Evolutionary conservation across 495 filamentous ascomycete species (phyloP).

Genomic region (Tuber brumale): DNA sequence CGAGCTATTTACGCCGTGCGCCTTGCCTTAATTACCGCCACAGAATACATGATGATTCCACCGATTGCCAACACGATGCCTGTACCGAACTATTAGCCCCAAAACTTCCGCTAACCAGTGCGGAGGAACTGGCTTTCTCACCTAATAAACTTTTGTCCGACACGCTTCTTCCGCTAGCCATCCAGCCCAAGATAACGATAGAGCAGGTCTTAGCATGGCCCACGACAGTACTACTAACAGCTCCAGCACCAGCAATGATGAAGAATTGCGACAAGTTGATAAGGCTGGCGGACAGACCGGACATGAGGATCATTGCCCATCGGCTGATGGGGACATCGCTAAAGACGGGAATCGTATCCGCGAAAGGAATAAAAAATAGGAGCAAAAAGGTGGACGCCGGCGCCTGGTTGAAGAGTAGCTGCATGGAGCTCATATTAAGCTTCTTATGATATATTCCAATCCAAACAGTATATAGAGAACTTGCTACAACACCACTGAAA

Average conservation of each 20-base stretch:
- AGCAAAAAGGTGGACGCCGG: constrained; percentile 59
- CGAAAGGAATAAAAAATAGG: constrained; percentile 59
- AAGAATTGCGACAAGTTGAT: constrained; percentile 72
- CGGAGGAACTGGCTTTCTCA: constrained; percentile 14
- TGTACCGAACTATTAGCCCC: constrained; percentile 11
- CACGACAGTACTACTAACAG: constrained; percentile 65
- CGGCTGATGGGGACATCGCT: constrained; percentile 47
- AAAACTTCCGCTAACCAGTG: constrained; percentile 5
- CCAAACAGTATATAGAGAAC: constrained; percentile 64
- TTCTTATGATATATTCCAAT: constrained; percentile 62
- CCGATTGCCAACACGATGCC: constrained; percentile 49
- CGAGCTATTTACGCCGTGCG: not conserved
- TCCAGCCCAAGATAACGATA: constrained; percentile 56
- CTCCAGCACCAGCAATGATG: constrained; percentile 63
- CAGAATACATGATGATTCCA: constrained; percentile 50
- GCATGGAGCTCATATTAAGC: constrained; percentile 61
- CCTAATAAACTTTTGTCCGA: constrained; percentile 51
- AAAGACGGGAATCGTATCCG: constrained; percentile 57
- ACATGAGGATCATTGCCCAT: constrained; percentile 54
- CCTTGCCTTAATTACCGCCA: constrained; percentile 14
- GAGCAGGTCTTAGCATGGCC: constrained; percentile 60
- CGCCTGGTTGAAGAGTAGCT: constrained; percentile 66
- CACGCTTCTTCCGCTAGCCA: constrained; percentile 49
- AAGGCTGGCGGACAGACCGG: constrained; percentile 57
- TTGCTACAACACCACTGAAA: constrained; percentile 57